Conservation (phyloP, 2,329 filamentous ascomycete genomes). For the Endoconidiophora laricicola region DNA sequence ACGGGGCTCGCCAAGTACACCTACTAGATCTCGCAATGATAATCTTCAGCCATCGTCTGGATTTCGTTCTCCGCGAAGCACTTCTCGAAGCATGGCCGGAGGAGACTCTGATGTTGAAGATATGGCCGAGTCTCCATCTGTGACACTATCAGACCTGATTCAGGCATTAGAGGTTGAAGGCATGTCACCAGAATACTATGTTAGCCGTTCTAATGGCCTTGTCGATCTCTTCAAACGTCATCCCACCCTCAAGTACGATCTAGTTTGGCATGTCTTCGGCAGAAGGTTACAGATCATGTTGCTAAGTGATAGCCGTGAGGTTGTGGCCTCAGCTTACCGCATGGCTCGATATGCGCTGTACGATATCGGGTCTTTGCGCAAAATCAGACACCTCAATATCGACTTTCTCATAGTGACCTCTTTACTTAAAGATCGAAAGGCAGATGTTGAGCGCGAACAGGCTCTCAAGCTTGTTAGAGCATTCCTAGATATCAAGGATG, state of each 20-base stretch:
- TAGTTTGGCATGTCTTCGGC: conserved; percentile 92
- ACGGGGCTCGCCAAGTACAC: conserved; percentile 31
- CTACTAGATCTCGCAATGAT: conserved; percentile 33
- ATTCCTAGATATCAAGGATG: conserved; percentile 89
- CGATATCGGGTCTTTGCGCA: conserved; percentile 74
- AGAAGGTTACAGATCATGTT: conserved; percentile 90
- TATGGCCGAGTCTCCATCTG: conserved; percentile 72
- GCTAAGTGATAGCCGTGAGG: conserved; percentile 85
- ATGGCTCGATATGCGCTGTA: conserved; percentile 90
- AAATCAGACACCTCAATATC: conserved; percentile 72
- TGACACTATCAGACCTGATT: conserved; percentile 74
- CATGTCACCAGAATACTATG: conserved; percentile 87
- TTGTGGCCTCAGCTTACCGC: conserved; percentile 85
- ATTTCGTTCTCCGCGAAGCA: conserved; percentile 40
- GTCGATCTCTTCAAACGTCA: conserved; percentile 95
- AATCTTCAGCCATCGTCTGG: conserved; percentile 31
- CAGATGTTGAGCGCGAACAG: conserved; percentile 93
- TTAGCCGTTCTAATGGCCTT: conserved; percentile 75
- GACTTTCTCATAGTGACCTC: conserved; percentile 87
- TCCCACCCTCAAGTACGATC: conserved; percentile 85
- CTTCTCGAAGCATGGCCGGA: conserved; percentile 35
- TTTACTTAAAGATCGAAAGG: conserved; percentile 86
- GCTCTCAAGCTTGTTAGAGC: conserved; percentile 90
- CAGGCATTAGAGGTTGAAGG: conserved; percentile 78
- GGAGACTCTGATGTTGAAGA: conserved; percentile 49